Conservation (phyloP, 108 stramenopile species). For the Pseudonitzschia multiseries region DNA sequence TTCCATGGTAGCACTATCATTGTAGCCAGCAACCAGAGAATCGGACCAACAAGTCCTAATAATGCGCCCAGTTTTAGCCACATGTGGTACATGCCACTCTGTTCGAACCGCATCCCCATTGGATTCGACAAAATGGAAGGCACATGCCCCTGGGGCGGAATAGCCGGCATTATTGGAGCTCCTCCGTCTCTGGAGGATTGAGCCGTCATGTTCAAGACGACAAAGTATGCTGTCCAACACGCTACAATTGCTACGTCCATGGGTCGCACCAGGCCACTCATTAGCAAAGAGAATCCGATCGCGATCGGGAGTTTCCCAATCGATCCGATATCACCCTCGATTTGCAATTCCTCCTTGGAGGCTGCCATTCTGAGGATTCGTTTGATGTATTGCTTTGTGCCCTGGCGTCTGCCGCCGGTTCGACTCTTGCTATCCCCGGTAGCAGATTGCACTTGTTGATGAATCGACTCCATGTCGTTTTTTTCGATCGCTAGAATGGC, state of each 20-base stretch:
- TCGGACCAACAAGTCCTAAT: conserved; percentile 52
- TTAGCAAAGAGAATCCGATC: conserved; percentile 34
- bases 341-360: conserved; percentile 30
- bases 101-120: conserved; percentile 39
- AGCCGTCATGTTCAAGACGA: conserved; percentile 35
- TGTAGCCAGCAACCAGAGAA: conserved; percentile 23
- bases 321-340: conserved; percentile 9
- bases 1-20: neutral
- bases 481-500: conserved; percentile 16
- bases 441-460: neutral
- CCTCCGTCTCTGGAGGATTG: conserved; percentile 20
- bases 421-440: neutral
- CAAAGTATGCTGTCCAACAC: conserved; percentile 37
- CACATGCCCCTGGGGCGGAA: conserved; percentile 75
- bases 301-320: conserved; percentile 45
- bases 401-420: neutral
- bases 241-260: conserved; percentile 34
- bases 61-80: conserved; percentile 62
- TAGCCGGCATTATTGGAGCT: conserved; percentile 51
- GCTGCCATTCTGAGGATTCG: conserved; percentile 49
- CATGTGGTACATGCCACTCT: conserved; percentile 41
- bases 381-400: conserved; percentile 19
- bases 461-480: conserved; percentile 18
- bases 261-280: conserved; percentile 45
- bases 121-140: conserved; percentile 65